These are phyloP conservation scores for Schoenoplectus triqueter DNA, from an alignment of 202 grass and related monocot genomes.

Conservation along the genomic window DNA sequence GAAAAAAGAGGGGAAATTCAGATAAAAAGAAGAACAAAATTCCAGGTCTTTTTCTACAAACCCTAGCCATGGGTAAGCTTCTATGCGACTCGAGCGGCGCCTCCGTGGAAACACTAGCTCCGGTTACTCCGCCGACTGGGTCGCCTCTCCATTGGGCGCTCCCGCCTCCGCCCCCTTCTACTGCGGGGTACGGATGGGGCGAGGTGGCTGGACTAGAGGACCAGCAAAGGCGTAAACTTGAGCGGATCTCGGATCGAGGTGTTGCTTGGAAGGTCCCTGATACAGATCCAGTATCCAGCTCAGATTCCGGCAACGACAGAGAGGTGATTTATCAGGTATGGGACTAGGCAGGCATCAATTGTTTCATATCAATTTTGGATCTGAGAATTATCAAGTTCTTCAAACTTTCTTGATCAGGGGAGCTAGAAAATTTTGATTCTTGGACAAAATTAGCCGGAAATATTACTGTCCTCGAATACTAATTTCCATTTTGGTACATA, in stretches of 20 bases:
- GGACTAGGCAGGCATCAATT: not conserved
- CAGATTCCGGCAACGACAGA: slow-evolving; percentile 20
- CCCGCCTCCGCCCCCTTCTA: not conserved
- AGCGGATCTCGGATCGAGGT: slow-evolving; percentile 82
- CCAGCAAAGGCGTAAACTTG: slow-evolving; percentile 79
- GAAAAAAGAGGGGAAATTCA: not conserved
- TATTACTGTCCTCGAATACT: not conserved
- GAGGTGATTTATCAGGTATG: slow-evolving; percentile 40
- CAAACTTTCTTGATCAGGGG: slow-evolving; percentile 9
- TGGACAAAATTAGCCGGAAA: slow-evolving; percentile 12
- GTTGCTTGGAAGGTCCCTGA: slow-evolving; percentile 69
- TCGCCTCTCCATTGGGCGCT: slow-evolving; percentile 60
- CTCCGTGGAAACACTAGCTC: slow-evolving; percentile 56
- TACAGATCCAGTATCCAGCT: slow-evolving; percentile 25
- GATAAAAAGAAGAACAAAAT: slow-evolving; percentile 9
- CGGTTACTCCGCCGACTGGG: slow-evolving; percentile 35
- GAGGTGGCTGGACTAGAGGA: slow-evolving; percentile 75
- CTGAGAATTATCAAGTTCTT: not conserved
- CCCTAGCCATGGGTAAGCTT: slow-evolving; percentile 97
- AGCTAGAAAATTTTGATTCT: not conserved
- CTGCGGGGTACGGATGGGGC: slow-evolving; percentile 44
- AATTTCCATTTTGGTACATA: slow-evolving; percentile 13
- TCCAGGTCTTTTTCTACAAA: slow-evolving; percentile 37
- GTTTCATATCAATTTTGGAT: slow-evolving; percentile 16
- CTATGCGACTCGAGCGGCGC: slow-evolving; percentile 75